Evolutionary conservation across 371 early-diverging fungal genomes (phyloP), one percentile per base, ranked within the genome.

Genomic region (Saksenaea vasiformis): DNA sequence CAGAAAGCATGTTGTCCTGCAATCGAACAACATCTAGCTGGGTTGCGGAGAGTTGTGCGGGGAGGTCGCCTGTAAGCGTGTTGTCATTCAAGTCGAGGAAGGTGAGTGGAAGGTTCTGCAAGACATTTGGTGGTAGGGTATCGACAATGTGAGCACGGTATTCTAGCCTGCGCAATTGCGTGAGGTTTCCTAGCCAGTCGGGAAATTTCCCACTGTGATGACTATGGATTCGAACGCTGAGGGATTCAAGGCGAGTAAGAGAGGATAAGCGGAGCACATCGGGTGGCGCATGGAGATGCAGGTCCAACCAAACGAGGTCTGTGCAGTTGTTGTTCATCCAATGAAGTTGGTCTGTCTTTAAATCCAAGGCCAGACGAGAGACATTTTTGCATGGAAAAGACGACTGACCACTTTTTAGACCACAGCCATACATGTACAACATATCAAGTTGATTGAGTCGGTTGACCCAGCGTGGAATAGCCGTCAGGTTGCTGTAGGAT

Each of bases 71-170:
- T 8, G 19, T 35, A 2, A 63, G 19, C 4, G 14, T 14, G 35
- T 63, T 63, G 11, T 56, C 64, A 1, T 19, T 15, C 57, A 63
- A 19, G 19, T 63, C 56, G 14, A 63, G 24, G 0, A 36, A 19
- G 10, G 11, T 11, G 22, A 47, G 51, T 22, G 51, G 51, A 10
- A 47, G 24, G 22, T 10, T 17, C 24, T 11, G 22, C 51, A 47
- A 10, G 14, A 26, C 35, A 36, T 63, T 22, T 7, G 35, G 5
- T n/a, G 41, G 64, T 8, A 63, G 43, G 7, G 4, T 19, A 51
- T 63, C 64, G 7, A 54, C 24, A 10, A 63, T 54, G 2, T 44
- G 37, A 8, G 64, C 57, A 35, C 27, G 64, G 34, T 63, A 63
- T 5, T 28, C 17, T 11, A 63, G 26, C 0, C 39, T n/a, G 8